Conservation (phyloP, 352 stramenopile genomes). For the Thraustochytrium sp. region DNA sequence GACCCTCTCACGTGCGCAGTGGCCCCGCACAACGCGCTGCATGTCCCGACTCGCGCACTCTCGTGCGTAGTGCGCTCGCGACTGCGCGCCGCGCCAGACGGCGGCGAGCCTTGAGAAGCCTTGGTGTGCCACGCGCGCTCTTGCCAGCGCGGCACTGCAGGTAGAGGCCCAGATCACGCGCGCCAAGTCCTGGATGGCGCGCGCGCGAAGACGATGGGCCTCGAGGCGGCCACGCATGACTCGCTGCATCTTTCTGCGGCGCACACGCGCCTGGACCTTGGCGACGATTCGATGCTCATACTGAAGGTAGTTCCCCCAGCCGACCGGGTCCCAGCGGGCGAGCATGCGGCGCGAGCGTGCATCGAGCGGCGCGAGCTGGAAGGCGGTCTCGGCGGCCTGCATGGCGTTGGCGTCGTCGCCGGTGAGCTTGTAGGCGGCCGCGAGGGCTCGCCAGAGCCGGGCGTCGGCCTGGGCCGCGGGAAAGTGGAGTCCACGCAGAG, state of each 20-base stretch:
- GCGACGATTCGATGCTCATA: not conserved
- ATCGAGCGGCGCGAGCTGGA: not conserved
- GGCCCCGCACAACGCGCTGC: not conserved
- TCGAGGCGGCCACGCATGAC: not conserved
- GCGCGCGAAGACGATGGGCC: not conserved
- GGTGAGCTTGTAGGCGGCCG: not conserved
- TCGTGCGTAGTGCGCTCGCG: not conserved
- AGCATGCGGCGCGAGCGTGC: not conserved
- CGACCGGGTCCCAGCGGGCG: not conserved
- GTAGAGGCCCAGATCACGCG: not conserved
- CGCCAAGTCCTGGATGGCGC: not conserved
- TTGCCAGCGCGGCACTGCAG: not conserved
- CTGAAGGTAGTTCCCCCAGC: not conserved
- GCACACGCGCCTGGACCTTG: not conserved
- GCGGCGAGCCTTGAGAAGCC: not conserved
- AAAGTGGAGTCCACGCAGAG: not conserved
- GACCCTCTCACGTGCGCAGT: not conserved
- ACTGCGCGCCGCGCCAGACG: not conserved
- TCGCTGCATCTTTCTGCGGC: not conserved
- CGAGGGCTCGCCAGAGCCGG: not conserved
- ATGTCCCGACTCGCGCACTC: not conserved
- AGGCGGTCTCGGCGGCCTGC: not conserved
- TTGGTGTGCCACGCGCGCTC: not conserved
- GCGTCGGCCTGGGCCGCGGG: not conserved
- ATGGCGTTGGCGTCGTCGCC: not conserved